Evolutionary conservation across 225 moss, liverwort and hornwort species (phyloP).

Genomic region (Anthoceros angustus): DNA sequence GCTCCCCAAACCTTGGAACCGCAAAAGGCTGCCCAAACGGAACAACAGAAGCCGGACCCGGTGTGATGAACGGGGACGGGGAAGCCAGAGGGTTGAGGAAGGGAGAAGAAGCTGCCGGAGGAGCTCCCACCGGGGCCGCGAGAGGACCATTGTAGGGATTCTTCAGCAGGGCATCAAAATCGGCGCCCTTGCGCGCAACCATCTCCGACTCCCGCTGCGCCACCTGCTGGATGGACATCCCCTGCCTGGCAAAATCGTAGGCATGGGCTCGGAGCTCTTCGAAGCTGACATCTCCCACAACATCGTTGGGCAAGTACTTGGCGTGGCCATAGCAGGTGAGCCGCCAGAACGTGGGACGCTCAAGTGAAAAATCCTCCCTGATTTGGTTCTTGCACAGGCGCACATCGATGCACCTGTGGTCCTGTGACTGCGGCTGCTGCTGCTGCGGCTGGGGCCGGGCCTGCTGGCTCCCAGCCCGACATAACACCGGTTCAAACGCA

Average conservation of each 20-base stretch:
- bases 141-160: constrained; percentile 56
- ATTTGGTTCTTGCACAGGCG: constrained; percentile 70
- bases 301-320: constrained; percentile 85
- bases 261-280: constrained; percentile 85
- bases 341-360: constrained; percentile 70
- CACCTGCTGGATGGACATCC: constrained; percentile 49
- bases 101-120: background rate
- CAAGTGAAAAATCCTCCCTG: constrained; percentile 52
- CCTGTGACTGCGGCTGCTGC: constrained; percentile 26
- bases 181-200: constrained; percentile 48
- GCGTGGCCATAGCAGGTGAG: constrained; percentile 79
- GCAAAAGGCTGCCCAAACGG: too few relatives aligned
- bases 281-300: constrained; percentile 74
- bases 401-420: constrained; percentile 83
- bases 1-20: too few relatives aligned
- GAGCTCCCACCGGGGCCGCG: too few relatives aligned
- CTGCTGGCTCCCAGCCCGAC: background rate
- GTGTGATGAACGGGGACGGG: background rate
- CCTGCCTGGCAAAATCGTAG: constrained; percentile 72
- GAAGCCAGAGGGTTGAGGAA: background rate
- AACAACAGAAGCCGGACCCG: too few relatives aligned
- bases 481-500: background rate
- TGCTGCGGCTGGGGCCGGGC: constrained; percentile 24
- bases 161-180: constrained; percentile 59
- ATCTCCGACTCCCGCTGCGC: constrained; percentile 64